Conservation (phyloP, 2,329 filamentous ascomycete genomes). For the Rhynchosporium agropyri region DNA sequence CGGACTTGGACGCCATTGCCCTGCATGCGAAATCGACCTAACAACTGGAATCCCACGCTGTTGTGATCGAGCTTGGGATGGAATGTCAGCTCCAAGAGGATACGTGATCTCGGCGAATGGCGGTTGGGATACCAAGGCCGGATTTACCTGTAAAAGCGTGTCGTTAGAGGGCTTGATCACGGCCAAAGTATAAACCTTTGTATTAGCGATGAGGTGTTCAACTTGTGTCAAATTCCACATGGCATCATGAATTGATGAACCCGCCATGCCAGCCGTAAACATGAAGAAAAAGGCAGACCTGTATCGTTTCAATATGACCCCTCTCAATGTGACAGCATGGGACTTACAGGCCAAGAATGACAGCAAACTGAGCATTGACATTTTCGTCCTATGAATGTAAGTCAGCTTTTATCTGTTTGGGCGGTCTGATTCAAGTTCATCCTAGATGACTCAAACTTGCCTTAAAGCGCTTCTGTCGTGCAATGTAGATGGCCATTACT, state of each 20-base stretch:
- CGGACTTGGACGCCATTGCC: slow-evolving; percentile 13
- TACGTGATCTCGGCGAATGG: slow-evolving; percentile 59
- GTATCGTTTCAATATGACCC: slow-evolving; percentile 14
- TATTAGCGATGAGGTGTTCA: slow-evolving; percentile 68
- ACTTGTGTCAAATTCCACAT: slow-evolving; percentile 80
- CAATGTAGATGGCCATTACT: slow-evolving; percentile 64
- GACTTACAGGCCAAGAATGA: slow-evolving; percentile 63
- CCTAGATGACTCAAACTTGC: slow-evolving; percentile 22
- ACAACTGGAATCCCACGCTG: neutral
- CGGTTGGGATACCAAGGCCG: slow-evolving; percentile 47
- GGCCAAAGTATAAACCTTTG: slow-evolving; percentile 71
- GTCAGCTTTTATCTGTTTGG: too few species aligned
- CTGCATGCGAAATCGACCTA: slow-evolving; percentile 15
- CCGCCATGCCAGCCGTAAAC: slow-evolving; percentile 79
- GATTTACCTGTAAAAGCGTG: slow-evolving; percentile 28
- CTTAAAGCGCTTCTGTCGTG: slow-evolving; percentile 46
- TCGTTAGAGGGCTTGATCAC: slow-evolving; percentile 59
- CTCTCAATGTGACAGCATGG: slow-evolving; percentile 4
- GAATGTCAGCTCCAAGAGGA: slow-evolving; percentile 47
- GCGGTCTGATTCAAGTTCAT: slow-evolving; percentile 17
- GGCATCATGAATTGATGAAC: slow-evolving; percentile 70
- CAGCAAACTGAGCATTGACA: slow-evolving; percentile 64
- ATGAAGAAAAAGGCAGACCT: slow-evolving; percentile 71
- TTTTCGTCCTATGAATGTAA: slow-evolving; percentile 33
- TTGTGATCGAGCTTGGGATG: neutral